Base-by-base conservation (phyloP, 208 protist genomes). In the Leishmania martiniquensis region DNA sequence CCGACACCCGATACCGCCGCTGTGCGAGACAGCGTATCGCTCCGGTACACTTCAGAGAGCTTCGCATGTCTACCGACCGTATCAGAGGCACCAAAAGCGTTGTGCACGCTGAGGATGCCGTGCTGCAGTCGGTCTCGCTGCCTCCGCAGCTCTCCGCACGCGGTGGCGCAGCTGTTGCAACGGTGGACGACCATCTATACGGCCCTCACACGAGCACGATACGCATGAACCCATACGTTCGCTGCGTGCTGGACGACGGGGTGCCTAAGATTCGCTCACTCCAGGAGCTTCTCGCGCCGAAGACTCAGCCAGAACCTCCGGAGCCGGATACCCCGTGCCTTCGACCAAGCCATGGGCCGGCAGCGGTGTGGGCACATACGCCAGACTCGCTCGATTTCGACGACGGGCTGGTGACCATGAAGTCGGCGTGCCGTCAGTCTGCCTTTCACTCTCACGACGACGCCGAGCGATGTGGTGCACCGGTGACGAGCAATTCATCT, bases 271-370 rank as follows among this genome's bases (percentile, higher is more conserved):
- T 87, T 4, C 71, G 80, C 42, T 91, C 87, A 5, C 69, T 93
- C 4, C 87, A 85, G 55, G 89, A 93, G 73, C 83, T 93, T 37
- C 83, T 93, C 17, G 70, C 75, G 7, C 60, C 71, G 49, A 55
- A 71, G 37, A 62, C 34, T 9, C 52, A 79, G 34, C 75, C 78
- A 7, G 85, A 72, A 37, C 60, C 84, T 9, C 73, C 86, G 20
- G 89, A 90, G 72, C 82, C 77, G 12, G 89, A 92, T 77, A 92
- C 89, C 29, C 89, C 89, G 44, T 92, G 78, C 75, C 80, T 84
- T 65, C 76, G 71, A 32, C 79, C 85, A 7, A 73, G 81, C 10
- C 72, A 82, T 32, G 72, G 57, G 32, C 63, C 63, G 6, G 45
- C 34, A 67, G 51, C 9, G 54, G 39, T 37, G 60, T 39, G 52